These are phyloP conservation scores for Albugo candida DNA, from an alignment of 352 stramenopile species.

Conservation along the genomic window DNA sequence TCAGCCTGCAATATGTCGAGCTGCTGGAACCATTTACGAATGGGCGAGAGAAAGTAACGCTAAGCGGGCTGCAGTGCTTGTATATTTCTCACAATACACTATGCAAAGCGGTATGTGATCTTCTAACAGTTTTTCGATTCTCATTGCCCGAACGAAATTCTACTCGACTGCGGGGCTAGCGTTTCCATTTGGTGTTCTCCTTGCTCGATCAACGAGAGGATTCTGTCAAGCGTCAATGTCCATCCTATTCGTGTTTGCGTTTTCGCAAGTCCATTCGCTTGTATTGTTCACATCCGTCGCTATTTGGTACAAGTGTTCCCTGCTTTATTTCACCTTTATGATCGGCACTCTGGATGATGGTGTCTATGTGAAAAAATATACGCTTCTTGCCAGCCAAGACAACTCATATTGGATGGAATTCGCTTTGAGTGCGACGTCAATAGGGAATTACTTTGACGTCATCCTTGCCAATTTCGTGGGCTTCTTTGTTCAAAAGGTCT, in stretches of 20 bases:
- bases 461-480: slow-evolving; percentile 77
- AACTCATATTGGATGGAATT: slow-evolving; percentile 57
- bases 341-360: slow-evolving; percentile 75
- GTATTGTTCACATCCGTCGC: slow-evolving; percentile 75
- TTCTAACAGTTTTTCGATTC: slow-evolving; percentile 84
- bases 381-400: slow-evolving; percentile 70
- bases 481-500: slow-evolving; percentile 83
- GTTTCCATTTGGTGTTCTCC: slow-evolving; percentile 87
- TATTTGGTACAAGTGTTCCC: slow-evolving; percentile 67
- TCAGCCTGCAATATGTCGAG: not conserved
- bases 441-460: slow-evolving; percentile 79
- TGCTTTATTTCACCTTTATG: slow-evolving; percentile 68
- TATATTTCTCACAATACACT: slow-evolving; percentile 89
- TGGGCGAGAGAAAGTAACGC: not conserved
- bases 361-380: slow-evolving; percentile 86
- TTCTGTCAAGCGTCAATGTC: slow-evolving; percentile 50
- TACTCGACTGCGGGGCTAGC: slow-evolving; percentile 80
- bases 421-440: slow-evolving; percentile 65
- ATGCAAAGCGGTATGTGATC: slow-evolving; percentile 88
- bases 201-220: slow-evolving; percentile 78
- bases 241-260: slow-evolving; percentile 79
- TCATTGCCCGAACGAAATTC: slow-evolving; percentile 56
- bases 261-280: slow-evolving; percentile 70
- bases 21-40: not conserved
- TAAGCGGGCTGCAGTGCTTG: slow-evolving; percentile 17